A percentile compares a stretch with the other conserved stretches of the same genome.
These are phyloP conservation scores for Leavenworthia alabamica DNA, from an alignment of 345 rosid genomes.

Conservation along the genomic window DNA sequence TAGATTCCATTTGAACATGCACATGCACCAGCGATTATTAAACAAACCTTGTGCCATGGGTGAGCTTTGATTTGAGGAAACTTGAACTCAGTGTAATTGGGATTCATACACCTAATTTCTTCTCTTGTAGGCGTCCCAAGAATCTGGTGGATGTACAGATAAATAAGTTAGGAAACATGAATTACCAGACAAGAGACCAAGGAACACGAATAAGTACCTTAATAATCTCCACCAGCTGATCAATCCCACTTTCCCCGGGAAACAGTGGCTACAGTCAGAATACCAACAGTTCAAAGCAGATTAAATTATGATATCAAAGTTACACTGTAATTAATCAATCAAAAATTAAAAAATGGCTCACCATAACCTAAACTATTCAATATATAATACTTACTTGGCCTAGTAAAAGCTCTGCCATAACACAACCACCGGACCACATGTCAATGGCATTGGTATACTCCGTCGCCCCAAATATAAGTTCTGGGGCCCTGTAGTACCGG, in stretches of 20 bases:
- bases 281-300: not conserved
- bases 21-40: conserved; percentile 1
- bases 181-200: not conserved
- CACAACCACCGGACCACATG: conserved; percentile 98
- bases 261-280: conserved; percentile 69
- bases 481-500: conserved; percentile 96
- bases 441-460: conserved; percentile 93
- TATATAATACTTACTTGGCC: conserved; percentile 62
- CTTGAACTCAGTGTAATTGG: conserved; percentile 89
- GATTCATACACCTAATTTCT: conserved; percentile 98
- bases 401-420: conserved; percentile 89
- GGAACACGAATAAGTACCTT: conserved; percentile 45
- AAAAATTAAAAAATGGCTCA: not conserved
- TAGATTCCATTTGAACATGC: conserved; percentile 13
- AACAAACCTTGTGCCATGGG: conserved; percentile 85
- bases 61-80: conserved; percentile 99
- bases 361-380: not conserved
- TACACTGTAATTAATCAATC: not conserved
- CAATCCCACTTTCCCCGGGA: conserved; percentile 97
- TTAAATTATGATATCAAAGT: not conserved
- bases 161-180: not conserved
- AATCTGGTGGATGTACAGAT: conserved; percentile 40
- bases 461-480: conserved; percentile 97
- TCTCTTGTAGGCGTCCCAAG: conserved; percentile 96
- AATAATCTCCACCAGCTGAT: conserved; percentile 94